Percentiles rank a stretch among this genome's conserved stretches.
Evolutionary conservation across 148 eudicot genomes (phyloP).

Genomic region (Nepenthes mirabilis): DNA sequence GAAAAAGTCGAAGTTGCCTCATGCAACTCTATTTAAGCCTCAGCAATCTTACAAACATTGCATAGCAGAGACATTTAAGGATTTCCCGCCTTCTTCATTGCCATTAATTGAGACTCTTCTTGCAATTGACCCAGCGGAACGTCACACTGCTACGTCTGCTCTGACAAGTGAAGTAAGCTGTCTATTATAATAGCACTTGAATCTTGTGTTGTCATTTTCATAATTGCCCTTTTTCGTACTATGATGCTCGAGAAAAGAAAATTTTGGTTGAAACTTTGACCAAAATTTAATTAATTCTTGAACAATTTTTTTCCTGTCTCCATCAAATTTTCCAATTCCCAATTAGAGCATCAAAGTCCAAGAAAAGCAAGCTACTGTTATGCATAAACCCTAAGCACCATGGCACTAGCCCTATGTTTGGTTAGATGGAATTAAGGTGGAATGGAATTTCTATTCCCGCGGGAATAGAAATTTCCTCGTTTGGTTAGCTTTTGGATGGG

Average conservation of each 20-base stretch:
- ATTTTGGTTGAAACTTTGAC: not conserved
- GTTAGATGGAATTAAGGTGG: too few relatives aligned
- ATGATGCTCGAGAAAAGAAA: not conserved
- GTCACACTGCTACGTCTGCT: constrained; percentile 68
- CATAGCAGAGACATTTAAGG: constrained; percentile 58
- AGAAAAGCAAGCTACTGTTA: too few relatives aligned
- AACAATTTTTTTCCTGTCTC: too few relatives aligned
- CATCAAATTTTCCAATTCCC: too few relatives aligned
- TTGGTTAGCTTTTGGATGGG: too few relatives aligned
- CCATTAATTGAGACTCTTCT: constrained; percentile 70
- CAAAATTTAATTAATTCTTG: too few relatives aligned
- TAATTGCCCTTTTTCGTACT: not conserved
- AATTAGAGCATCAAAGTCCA: too few relatives aligned
- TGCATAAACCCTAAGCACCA: too few relatives aligned
- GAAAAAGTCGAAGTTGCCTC: constrained; percentile 74
- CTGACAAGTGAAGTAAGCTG: constrained; percentile 59
- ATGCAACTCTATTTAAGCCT: constrained; percentile 77
- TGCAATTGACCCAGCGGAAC: constrained; percentile 67
- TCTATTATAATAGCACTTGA: not conserved
- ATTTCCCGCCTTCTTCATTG: constrained; percentile 70
- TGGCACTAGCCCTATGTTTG: too few relatives aligned
- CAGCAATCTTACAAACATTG: constrained; percentile 72
- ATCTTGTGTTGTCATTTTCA: not conserved
- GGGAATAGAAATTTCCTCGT: too few relatives aligned
- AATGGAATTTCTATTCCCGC: too few relatives aligned